These are phyloP conservation scores for Orychophragmus violaceus DNA, from an alignment of 345 rosid genomes.

Conservation along the genomic window DNA sequence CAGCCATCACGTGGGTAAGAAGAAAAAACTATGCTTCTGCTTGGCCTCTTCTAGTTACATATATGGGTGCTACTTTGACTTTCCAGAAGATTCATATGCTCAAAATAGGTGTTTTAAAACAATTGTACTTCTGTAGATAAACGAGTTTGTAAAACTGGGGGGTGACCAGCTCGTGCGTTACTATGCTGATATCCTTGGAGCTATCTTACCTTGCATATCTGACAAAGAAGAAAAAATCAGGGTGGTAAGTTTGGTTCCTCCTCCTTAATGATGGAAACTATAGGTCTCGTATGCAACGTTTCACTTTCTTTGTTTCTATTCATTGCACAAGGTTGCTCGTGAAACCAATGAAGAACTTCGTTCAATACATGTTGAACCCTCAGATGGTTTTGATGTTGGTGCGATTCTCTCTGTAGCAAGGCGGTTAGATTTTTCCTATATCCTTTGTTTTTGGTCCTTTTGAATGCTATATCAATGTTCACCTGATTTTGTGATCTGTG, in stretches of 20 bases:
- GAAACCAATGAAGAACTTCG: constrained; percentile 99
- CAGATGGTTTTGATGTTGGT: constrained; percentile 80
- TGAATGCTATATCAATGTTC: neutral
- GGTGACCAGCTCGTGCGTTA: constrained; percentile 97
- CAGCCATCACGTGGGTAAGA: constrained; percentile 95
- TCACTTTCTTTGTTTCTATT: constrained; percentile 4
- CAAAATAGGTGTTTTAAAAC: neutral
- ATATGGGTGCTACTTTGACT: neutral
- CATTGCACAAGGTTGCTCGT: constrained; percentile 73
- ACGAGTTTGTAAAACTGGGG: constrained; percentile 99
- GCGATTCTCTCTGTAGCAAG: constrained; percentile 86
- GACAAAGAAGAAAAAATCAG: constrained; percentile 99
- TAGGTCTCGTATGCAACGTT: neutral
- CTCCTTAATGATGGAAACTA: constrained; percentile 1
- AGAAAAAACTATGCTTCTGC: neutral
- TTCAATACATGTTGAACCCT: constrained; percentile 70
- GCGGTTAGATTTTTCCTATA: constrained; percentile 49
- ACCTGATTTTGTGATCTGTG: constrained; percentile 18
- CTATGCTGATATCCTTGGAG: constrained; percentile 94
- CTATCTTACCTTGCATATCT: constrained; percentile 94
- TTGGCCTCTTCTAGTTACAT: neutral
- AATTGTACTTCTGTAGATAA: constrained; percentile 50
- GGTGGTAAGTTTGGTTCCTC: constrained; percentile 57
- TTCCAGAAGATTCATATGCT: constrained; percentile 8
- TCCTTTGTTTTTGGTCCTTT: constrained; percentile 2